Conservation (phyloP, 805 yeast genomes). For the Spathaspora arborariae region DNA sequence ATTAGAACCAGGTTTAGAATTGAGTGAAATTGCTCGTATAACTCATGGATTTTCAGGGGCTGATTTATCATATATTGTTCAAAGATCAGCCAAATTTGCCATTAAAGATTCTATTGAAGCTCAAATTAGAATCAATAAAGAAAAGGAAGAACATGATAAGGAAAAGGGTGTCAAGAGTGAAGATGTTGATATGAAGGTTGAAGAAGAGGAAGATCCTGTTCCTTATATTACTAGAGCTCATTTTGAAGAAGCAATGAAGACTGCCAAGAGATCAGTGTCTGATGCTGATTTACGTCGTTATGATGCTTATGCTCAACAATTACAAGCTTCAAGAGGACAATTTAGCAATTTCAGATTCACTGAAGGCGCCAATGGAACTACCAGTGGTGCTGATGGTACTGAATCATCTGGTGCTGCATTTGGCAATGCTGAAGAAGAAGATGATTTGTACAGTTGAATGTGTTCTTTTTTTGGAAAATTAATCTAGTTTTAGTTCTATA, state of each 20-base stretch:
- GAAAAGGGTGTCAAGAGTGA: conserved; percentile 22
- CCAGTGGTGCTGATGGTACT: conserved; percentile 23
- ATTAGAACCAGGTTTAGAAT: conserved; percentile 92
- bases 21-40: conserved; percentile 82
- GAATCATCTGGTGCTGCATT: conserved; percentile 40
- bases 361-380: conserved; percentile 33
- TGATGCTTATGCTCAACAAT: conserved; percentile 96
- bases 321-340: conserved; percentile 94
- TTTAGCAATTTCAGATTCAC: conserved; percentile 85
- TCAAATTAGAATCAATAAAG: conserved; percentile 28
- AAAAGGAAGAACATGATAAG: conserved; percentile 37
- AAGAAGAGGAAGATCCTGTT: conserved; percentile 85
- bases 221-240: conserved; percentile 92
- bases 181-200: conserved; percentile 53
- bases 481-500: background rate
- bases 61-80: conserved; percentile 93
- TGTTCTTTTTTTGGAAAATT: background rate
- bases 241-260: conserved; percentile 99
- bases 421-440: conserved; percentile 51
- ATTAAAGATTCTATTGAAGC: conserved; percentile 98
- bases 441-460: conserved; percentile 61
- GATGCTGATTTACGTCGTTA: conserved; percentile 98
- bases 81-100: conserved; percentile 98
- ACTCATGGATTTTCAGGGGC: conserved; percentile 99
- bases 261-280: conserved; percentile 95